A percentile compares a stretch with the other conserved stretches of the same genome.
phyloP scores from a whole-genome alignment of 768 basidiomycete species.

The Artomyces pyxidatus region DNA sequence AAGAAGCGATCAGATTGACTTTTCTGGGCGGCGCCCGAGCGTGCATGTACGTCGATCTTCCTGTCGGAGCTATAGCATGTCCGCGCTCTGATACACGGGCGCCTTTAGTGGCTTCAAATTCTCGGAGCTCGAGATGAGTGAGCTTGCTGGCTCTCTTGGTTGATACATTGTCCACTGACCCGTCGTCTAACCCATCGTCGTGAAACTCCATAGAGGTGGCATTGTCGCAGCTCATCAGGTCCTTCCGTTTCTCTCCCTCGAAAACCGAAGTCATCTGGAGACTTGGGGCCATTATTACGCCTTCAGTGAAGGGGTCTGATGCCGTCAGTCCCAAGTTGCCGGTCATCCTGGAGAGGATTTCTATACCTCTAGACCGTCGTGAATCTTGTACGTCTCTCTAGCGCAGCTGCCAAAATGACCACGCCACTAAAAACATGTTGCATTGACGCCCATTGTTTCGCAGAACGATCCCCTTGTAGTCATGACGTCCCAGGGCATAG shows the following conservation, averaged over 20 bases:
- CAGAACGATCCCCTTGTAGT: no score
- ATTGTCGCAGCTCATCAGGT: not conserved
- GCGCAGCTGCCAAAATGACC: no score
- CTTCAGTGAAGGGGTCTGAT: not conserved
- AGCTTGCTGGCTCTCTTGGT: not conserved
- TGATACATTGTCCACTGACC: not conserved
- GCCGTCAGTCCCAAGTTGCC: not conserved
- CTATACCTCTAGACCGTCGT: no score
- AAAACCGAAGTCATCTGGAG: not conserved
- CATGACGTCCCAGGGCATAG: no score
- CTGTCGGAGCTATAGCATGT: not conserved
- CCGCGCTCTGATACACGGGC: not conserved
- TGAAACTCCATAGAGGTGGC: not conserved
- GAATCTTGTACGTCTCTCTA: no score
- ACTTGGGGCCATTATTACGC: not conserved
- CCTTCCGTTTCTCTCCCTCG: not conserved
- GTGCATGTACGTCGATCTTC: constrained; percentile 1
- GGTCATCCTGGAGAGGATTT: not conserved
- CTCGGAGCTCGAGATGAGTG: constrained; percentile 33
- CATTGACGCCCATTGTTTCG: no score
- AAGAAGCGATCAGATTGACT: not conserved
- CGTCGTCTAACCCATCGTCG: not conserved
- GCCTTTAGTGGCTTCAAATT: constrained; percentile 31
- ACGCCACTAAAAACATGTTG: no score
- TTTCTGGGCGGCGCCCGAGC: not conserved